Evolutionary conservation across 805 yeast species (phyloP).

Genomic region (Cyberlindnera xishuangbannaensis): DNA sequence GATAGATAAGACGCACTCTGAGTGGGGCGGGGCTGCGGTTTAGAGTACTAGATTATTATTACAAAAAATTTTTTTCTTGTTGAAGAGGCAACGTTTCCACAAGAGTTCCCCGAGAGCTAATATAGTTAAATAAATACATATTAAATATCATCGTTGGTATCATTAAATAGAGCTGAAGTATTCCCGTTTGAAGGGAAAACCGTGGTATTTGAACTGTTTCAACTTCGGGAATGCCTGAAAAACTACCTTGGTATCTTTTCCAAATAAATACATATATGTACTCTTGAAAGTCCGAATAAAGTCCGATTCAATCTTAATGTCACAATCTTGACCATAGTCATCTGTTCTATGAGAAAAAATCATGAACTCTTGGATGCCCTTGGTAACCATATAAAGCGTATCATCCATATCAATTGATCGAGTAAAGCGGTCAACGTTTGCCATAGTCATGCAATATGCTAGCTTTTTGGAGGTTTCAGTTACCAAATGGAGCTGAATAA

Average conservation of each 20-base stretch:
- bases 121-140: too few relatives aligned
- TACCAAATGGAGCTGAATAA: neutral
- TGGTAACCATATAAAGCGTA: slow-evolving; percentile 12
- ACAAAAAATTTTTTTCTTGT: too few relatives aligned
- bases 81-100: too few relatives aligned
- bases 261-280: slow-evolving; percentile 2
- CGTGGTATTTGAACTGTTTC: neutral
- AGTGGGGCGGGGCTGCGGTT: too few relatives aligned
- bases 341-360: slow-evolving; percentile 16
- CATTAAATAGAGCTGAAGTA: too few relatives aligned
- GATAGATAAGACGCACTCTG: too few relatives aligned
- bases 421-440: slow-evolving; percentile 7
- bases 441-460: slow-evolving; percentile 7
- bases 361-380: slow-evolving; percentile 15
- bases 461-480: neutral
- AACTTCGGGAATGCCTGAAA: neutral
- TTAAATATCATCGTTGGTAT: too few relatives aligned
- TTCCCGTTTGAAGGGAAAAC: neutral
- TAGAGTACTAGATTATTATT: too few relatives aligned
- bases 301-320: neutral
- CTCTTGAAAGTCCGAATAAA: neutral
- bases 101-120: too few relatives aligned
- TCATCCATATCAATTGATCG: slow-evolving; percentile 15
- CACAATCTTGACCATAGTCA: slow-evolving; percentile 13
- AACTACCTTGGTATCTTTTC: neutral